phyloP scores from a whole-genome alignment of 208 protist genomes.

The Strigomonas galati region DNA sequence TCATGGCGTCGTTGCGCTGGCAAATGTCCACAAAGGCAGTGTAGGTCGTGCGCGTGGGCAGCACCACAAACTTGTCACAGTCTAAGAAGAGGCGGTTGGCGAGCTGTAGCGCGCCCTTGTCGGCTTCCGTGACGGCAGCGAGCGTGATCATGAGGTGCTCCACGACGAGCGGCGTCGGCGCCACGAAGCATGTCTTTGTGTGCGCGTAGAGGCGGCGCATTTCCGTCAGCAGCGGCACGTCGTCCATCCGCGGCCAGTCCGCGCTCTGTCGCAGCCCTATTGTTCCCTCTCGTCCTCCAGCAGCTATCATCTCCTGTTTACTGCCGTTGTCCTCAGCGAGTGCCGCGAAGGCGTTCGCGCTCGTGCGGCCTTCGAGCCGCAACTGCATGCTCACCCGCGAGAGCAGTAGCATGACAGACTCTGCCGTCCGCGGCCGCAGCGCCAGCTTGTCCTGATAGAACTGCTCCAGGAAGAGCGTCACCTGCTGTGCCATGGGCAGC shows the following conservation, averaged over 20 bases:
- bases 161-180: constrained; percentile 62
- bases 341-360: neutral
- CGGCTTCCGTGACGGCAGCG: constrained; percentile 26
- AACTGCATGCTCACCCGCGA: constrained; percentile 54
- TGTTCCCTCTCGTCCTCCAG: neutral
- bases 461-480: constrained; percentile 38
- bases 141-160: constrained; percentile 80
- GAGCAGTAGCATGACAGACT: constrained; percentile 65
- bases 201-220: constrained; percentile 78
- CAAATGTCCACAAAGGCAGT: constrained; percentile 81
- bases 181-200: constrained; percentile 50
- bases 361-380: constrained; percentile 26
- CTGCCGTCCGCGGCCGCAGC: constrained; percentile 49
- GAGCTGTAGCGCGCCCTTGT: constrained; percentile 48
- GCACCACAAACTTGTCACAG: constrained; percentile 66
- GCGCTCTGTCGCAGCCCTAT: neutral
- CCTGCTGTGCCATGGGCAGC: constrained; percentile 49
- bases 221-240: constrained; percentile 56
- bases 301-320: neutral
- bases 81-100: constrained; percentile 77
- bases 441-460: constrained; percentile 46
- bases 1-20: constrained; percentile 64
- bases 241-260: constrained; percentile 13
- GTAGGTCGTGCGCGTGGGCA: constrained; percentile 81
- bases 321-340: neutral